Conservation (phyloP, 2,329 filamentous ascomycete genomes). For the Thielaviopsis euricoi region DNA sequence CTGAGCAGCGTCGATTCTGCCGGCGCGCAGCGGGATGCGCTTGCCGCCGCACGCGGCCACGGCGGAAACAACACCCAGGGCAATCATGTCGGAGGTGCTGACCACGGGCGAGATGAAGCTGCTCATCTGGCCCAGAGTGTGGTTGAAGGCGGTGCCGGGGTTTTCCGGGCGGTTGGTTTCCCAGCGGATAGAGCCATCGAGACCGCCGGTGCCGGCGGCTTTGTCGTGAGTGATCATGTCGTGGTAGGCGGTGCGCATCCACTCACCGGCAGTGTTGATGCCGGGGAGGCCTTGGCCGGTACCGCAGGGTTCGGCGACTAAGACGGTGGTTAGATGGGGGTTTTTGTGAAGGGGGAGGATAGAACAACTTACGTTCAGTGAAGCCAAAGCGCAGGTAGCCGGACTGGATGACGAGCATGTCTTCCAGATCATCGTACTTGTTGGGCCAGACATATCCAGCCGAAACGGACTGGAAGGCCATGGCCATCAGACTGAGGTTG, state of each 20-base stretch:
- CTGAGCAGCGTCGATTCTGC: slow-evolving; percentile 18
- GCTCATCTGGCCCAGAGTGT: slow-evolving; percentile 16
- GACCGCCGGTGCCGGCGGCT: slow-evolving; percentile 16
- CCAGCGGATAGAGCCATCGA: slow-evolving; percentile 19
- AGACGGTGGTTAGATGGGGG: background rate
- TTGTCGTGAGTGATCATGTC: slow-evolving; percentile 18
- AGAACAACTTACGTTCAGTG: slow-evolving; percentile 13
- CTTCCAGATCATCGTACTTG: slow-evolving; percentile 14
- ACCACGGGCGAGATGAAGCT: slow-evolving; percentile 14
- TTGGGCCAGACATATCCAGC: slow-evolving; percentile 15
- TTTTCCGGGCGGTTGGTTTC: slow-evolving; percentile 18
- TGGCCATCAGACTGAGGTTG: background rate
- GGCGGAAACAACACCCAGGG: slow-evolving; percentile 18
- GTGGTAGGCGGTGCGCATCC: slow-evolving; percentile 20
- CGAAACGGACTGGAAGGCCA: slow-evolving; percentile 4
- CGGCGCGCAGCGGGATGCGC: slow-evolving; percentile 17
- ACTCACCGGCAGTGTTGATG: slow-evolving; percentile 18
- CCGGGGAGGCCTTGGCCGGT: slow-evolving; percentile 14
- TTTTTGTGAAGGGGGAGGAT: background rate
- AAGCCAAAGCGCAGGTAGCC: slow-evolving; percentile 14
- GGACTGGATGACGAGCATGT: slow-evolving; percentile 14
- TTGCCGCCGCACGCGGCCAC: slow-evolving; percentile 12
- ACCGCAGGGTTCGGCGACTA: slow-evolving; percentile 13
- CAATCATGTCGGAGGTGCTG: slow-evolving; percentile 19
- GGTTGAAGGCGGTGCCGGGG: slow-evolving; percentile 18